Base-by-base conservation (phyloP, 1,139 yeast species). In the Magnusiomyces tetraspermus region DNA sequence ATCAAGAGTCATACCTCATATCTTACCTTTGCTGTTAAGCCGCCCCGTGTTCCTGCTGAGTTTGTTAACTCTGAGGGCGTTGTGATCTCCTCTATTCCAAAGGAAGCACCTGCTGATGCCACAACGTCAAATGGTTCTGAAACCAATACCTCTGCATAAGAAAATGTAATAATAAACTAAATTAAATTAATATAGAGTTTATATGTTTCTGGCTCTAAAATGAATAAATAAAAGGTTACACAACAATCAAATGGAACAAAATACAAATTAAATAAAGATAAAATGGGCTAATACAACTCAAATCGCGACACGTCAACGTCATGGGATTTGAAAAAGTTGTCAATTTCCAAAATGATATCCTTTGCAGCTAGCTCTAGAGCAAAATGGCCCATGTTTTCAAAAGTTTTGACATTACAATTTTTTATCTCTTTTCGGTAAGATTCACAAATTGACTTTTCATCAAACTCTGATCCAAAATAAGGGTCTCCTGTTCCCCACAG, bases 1-100 rank as follows among this genome's bases (percentile, higher is more conserved):
- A 76, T 92, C 62, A 92, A 90, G 70, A 84, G 90, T 23, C 99
- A 94, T 61, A 94, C 99, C 0, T 88, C 97, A 0, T 94, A 88
- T 65, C 72, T 94, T 64, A 88, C 97, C 1, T 94, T 94, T 76
- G 99, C 98, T 37, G 57, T 62, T 22, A 63, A 68, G 11, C 72
- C 73, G 3, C 71, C 72, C 24, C 50, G 52, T 31, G 36, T 56
- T 19, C 57, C 57, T 17, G 48, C 37, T 1, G 47, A 48, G 26
- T 43, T 54, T 17, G 52, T 52, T 13, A 54, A 52, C 17, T 52
- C 31, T 4, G 46, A 54, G 23, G 54, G 54, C 11, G 52, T 49
- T 26, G 54, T 54, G 3, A 30, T 54, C 24, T 54, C 56, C 8
- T 54, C 56, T 21, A 49, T 52, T 31, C 48, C 48, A 21, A 36